phyloP scores from a whole-genome alignment of 2,329 filamentous ascomycete genomes.

The Peltaster fructicola region DNA sequence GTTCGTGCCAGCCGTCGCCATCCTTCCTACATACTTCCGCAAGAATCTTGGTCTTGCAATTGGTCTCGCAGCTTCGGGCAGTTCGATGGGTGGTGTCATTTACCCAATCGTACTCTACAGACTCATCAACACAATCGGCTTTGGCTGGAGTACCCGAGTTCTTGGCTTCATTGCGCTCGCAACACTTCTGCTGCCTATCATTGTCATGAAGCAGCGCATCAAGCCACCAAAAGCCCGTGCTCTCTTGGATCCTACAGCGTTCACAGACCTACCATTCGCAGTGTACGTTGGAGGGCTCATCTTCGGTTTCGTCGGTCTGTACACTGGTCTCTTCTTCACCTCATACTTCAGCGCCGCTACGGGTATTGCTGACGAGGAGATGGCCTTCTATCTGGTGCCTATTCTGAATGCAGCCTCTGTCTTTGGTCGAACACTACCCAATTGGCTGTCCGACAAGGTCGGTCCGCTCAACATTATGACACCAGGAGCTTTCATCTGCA shows the following conservation, averaged over 20 bases:
- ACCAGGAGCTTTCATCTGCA: conserved; percentile 16
- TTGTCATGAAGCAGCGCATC: conserved; percentile 20
- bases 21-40: conserved; percentile 31
- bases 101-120: conserved; percentile 21
- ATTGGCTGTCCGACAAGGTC: conserved; percentile 21
- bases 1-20: conserved; percentile 26
- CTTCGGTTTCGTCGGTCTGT: conserved; percentile 25
- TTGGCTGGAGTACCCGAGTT: conserved; percentile 16
- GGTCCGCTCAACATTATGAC: conserved; percentile 22
- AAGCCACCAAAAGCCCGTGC: conserved; percentile 19
- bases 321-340: conserved; percentile 24
- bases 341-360: conserved; percentile 20
- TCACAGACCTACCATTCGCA: conserved; percentile 23
- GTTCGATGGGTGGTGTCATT: conserved; percentile 21
- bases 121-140: conserved; percentile 14
- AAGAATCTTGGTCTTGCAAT: conserved; percentile 27
- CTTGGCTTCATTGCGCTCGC: conserved; percentile 18
- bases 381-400: conserved; percentile 26
- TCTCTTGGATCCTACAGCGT: conserved; percentile 23
- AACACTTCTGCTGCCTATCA: conserved; percentile 15
- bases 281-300: conserved; percentile 20
- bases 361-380: conserved; percentile 14
- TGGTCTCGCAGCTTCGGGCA: conserved; percentile 28
- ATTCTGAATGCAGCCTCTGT: conserved; percentile 25
- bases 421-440: conserved; percentile 24